Evolutionary conservation across 2,329 filamentous ascomycete genomes (phyloP).

Genomic region (Xylaria sp.): DNA sequence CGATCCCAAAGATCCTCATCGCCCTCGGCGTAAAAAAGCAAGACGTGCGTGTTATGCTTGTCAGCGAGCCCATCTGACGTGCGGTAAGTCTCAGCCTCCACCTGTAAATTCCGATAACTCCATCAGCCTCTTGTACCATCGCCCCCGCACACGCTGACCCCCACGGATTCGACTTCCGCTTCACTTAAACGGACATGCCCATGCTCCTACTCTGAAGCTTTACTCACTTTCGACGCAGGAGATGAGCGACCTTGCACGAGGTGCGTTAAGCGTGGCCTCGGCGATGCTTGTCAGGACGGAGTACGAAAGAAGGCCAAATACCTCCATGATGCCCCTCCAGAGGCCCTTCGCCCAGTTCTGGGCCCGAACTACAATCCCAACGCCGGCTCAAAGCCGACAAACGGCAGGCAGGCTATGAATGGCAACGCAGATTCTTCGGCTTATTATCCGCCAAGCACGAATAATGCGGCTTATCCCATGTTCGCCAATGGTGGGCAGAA

Average conservation of each 20-base stretch:
- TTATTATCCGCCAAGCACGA: conserved; percentile 61
- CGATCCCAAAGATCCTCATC: conserved; percentile 87
- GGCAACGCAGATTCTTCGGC: conserved; percentile 59
- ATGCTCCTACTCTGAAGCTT: conserved; percentile 32
- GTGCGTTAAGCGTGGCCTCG: conserved; percentile 92
- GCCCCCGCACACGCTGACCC: conserved; percentile 36
- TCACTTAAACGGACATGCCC: conserved; percentile 17
- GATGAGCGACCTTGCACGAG: conserved; percentile 94
- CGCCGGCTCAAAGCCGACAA: conserved; percentile 59
- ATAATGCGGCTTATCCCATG: conserved; percentile 60
- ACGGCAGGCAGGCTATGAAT: conserved; percentile 61
- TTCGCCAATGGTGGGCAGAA: conserved; percentile 60
- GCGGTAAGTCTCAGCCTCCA: conserved; percentile 75
- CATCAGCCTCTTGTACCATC: conserved; percentile 38
- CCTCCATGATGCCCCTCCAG: conserved; percentile 92
- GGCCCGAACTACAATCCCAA: conserved; percentile 75
- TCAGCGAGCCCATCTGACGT: conserved; percentile 96
- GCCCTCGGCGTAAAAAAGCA: conserved; percentile 94
- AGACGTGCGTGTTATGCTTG: conserved; percentile 95
- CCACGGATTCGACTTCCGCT: conserved; percentile 32
- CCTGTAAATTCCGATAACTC: conserved; percentile 41
- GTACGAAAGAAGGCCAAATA: conserved; percentile 99
- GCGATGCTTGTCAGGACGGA: conserved; percentile 92
- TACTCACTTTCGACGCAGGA: conserved; percentile 63
- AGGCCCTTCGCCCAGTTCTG: conserved; percentile 87